Conservation (phyloP, 108 stramenopile genomes). For the Cyclotella cryptica region DNA sequence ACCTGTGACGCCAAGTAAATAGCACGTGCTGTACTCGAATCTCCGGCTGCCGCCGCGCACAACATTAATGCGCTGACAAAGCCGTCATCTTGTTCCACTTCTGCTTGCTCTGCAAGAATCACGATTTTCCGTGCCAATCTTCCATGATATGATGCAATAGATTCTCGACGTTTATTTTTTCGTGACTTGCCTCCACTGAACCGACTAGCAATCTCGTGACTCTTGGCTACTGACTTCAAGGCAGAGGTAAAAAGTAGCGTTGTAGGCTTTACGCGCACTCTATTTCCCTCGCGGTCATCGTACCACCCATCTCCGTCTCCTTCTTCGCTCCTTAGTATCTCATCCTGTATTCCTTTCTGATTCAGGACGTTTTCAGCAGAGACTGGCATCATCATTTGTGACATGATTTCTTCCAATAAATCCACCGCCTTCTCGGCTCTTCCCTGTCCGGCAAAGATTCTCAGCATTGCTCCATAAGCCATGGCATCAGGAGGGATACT, state of each 20-base stretch:
- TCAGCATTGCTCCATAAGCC: slow-evolving; percentile 85
- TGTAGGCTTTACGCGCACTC: slow-evolving; percentile 79
- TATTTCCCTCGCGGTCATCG: slow-evolving; percentile 50
- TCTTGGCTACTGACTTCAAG: slow-evolving; percentile 70
- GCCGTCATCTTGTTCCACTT: slow-evolving; percentile 85
- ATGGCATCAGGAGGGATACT: slow-evolving; percentile 82
- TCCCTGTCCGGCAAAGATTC: slow-evolving; percentile 78
- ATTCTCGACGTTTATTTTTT: slow-evolving; percentile 68
- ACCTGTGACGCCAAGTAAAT: slow-evolving; percentile 80
- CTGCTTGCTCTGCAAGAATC: slow-evolving; percentile 77
- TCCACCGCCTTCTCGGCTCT: slow-evolving; percentile 79
- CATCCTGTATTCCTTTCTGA: slow-evolving; percentile 27
- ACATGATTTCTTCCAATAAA: slow-evolving; percentile 80
- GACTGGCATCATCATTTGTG: slow-evolving; percentile 48
- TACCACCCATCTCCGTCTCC: slow-evolving; percentile 56
- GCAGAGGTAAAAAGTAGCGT: slow-evolving; percentile 84
- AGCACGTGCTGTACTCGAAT: slow-evolving; percentile 85
- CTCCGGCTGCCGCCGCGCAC: slow-evolving; percentile 84
- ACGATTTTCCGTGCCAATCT: slow-evolving; percentile 79
- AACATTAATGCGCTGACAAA: slow-evolving; percentile 82
- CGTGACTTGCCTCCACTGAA: slow-evolving; percentile 73
- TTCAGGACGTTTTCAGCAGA: slow-evolving; percentile 40
- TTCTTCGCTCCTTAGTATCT: slow-evolving; percentile 41
- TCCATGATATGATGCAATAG: slow-evolving; percentile 78
- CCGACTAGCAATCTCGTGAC: slow-evolving; percentile 75